Conservation (phyloP, 1,284 basidiomycete genomes). For the Ceratobasidium theobromae region DNA sequence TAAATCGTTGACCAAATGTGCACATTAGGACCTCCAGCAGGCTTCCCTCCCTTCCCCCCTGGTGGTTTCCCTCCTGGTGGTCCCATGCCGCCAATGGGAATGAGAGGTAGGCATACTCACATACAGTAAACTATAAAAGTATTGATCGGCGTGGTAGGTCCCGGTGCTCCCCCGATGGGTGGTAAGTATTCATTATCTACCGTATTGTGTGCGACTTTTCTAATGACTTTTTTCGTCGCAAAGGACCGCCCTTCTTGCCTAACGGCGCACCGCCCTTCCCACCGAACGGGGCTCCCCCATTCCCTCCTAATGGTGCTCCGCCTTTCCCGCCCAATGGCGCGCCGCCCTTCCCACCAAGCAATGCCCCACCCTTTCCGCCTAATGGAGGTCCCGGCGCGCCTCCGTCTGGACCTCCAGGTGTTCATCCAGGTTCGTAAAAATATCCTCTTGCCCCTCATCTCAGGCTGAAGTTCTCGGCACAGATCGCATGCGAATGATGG, state of each 20-base stretch:
- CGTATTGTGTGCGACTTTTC: not conserved
- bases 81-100: slow-evolving; percentile 27
- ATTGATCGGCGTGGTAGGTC: slow-evolving; percentile 20
- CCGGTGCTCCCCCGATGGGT: slow-evolving; percentile 43
- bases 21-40: slow-evolving; percentile 38
- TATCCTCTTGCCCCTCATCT: not conserved
- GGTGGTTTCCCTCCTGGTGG: slow-evolving; percentile 31
- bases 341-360: slow-evolving; percentile 63
- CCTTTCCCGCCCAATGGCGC: slow-evolving; percentile 46
- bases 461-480: not conserved
- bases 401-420: slow-evolving; percentile 46
- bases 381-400: slow-evolving; percentile 45
- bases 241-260: slow-evolving; percentile 39
- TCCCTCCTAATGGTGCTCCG: slow-evolving; percentile 33
- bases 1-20: not conserved
- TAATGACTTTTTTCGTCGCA: slow-evolving; percentile 52
- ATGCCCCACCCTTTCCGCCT: slow-evolving; percentile 49
- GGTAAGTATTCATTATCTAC: slow-evolving; percentile 34
- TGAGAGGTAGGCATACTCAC: slow-evolving; percentile 28
- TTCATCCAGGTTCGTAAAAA: slow-evolving; percentile 66
- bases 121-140: not conserved
- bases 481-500: slow-evolving; percentile 79
- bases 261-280: slow-evolving; percentile 18
- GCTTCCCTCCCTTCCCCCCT: slow-evolving; percentile 38
- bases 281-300: slow-evolving; percentile 39